Base-by-base conservation (phyloP, 225 moss, liverwort and hornwort species). In the Sphagnum contortum region DNA sequence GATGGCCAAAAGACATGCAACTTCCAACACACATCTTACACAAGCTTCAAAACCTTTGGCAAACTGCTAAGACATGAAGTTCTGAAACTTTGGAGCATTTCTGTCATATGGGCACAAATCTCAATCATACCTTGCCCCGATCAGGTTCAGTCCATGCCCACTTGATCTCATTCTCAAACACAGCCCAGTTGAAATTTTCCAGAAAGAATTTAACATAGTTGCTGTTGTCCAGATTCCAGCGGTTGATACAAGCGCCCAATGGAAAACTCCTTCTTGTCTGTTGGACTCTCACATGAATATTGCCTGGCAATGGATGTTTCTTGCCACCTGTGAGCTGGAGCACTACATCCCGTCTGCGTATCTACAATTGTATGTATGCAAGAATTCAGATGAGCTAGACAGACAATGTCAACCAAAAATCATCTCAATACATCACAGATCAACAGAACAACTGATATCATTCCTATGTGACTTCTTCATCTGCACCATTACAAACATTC, bases 81-180 rank as follows among this genome's bases (percentile, higher is more conserved):
- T 29, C 29, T 29, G 29, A 29, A 29, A 29, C 29, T 29, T 29
- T 29, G 29, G 1, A 29, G 29, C 29, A 29, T 29, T 29, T 29
- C 0, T 29, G 29, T 29, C 29, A 29, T 29, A 29, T 29, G 29
- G 29, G 29, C 29, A 29, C 29, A 29, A 12, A 45, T 47, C 11
- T 3, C 47, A 29, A 59, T 59, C 58, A 2, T 63, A 83, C 83
- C 70, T 57, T 63, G 61, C 53, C 74, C 50, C 61, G 77, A 49
- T 80, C 77, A 44, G 80, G 83, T 65, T 96, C 95, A 14, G 79
- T 85, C 95, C 92, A 92, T 50, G 73, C 84, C 95, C 95, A 96
- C 63, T 96, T 96, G 55, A 96, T 65, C 67, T 96, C 92, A 55
- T 92, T 92, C 83, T 96, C 95, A 74, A 92, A 96, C 11, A 96